Evolutionary conservation across 805 yeast species (phyloP), one percentile per base, ranked within the genome.

Genomic region (Cyberlindnera xylosilytica): DNA sequence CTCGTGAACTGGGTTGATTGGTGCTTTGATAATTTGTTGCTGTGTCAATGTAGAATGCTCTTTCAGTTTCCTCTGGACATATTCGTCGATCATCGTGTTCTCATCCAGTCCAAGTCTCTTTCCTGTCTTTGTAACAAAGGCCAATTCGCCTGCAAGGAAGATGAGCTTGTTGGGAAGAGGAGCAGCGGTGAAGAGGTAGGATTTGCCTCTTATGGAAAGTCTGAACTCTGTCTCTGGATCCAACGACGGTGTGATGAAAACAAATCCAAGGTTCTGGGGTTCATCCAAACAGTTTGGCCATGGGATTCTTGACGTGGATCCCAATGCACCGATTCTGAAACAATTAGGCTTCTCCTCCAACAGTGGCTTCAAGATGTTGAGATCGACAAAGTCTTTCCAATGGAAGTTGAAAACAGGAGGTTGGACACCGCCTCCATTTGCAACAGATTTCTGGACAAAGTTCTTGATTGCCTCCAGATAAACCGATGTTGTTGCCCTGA

Each of bases 321-420:
- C 73, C 12, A 67, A 45, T 2, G 73, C 70, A 46, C 76, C 76
- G 17, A 74, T 66, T 38, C 72, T 57, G 35, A 62, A 61, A 55
- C 79, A 73, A 39, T 56, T 63, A 32, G 75, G 74, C 39, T 62
- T 67, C 46, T 68, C 71, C 27, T 54, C 58, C 6, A 66, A 41
- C 23, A 68, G 44, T 0, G 69, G 70, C 36, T 66, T 61, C 46
- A 73, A 57, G 19, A 63, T 60, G 7, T 69, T 64, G 61, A 75
- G 61, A 44, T 76, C 79, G 4, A 68, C 66, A 73, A 80, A 76
- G 54, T 77, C 82, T 43, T 65, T 66, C 82, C 81, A 77, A 49
- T 75, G 76, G 58, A 77, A 76, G 16, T 57, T 64, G 34, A 66
- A 59, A 15, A 57, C 63, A 0, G 72, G 69, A 2, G 59, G 57